A percentile compares a stretch with the other conserved stretches of the same genome.
Conservation (phyloP, 345 rosid species). For the Lepidium sativum region DNA sequence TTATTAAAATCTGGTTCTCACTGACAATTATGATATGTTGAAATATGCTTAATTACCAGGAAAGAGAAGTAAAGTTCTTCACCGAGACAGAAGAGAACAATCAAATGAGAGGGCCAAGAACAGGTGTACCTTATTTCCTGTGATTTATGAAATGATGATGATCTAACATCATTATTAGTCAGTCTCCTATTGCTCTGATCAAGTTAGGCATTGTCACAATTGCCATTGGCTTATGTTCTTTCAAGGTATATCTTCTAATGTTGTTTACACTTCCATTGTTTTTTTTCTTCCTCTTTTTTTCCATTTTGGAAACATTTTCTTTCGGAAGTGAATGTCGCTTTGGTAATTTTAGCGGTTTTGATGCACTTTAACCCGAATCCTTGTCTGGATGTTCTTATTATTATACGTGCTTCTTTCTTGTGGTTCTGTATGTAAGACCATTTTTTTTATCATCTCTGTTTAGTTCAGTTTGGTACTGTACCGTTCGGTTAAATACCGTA, state of each 20-base stretch:
- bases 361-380: slow-evolving; percentile 4
- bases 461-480: background rate
- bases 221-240: slow-evolving; percentile 24
- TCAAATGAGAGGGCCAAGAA: slow-evolving; percentile 99
- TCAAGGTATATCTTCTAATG: slow-evolving; percentile 31
- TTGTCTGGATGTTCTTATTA: background rate
- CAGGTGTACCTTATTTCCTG: slow-evolving; percentile 96
- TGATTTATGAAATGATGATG: slow-evolving; percentile 26
- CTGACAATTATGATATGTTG: background rate
- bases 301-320: slow-evolving; percentile 14
- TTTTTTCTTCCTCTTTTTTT: no score
- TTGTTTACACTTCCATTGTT: slow-evolving; percentile 18
- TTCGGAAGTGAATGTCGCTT: slow-evolving; percentile 20
- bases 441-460: background rate
- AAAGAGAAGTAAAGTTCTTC: slow-evolving; percentile 95
- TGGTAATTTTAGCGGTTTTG: slow-evolving; percentile 18
- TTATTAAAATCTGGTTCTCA: background rate
- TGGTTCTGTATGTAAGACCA: slow-evolving; percentile 19
- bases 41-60: slow-evolving; percentile 34
- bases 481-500: no score
- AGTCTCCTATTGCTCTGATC: slow-evolving; percentile 13
- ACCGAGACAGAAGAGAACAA: slow-evolving; percentile 99
- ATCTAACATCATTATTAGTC: background rate
- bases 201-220: slow-evolving; percentile 12
- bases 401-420: background rate